Conservation (phyloP, 2,329 filamentous ascomycete genomes). For the Anthostomella pinea region DNA sequence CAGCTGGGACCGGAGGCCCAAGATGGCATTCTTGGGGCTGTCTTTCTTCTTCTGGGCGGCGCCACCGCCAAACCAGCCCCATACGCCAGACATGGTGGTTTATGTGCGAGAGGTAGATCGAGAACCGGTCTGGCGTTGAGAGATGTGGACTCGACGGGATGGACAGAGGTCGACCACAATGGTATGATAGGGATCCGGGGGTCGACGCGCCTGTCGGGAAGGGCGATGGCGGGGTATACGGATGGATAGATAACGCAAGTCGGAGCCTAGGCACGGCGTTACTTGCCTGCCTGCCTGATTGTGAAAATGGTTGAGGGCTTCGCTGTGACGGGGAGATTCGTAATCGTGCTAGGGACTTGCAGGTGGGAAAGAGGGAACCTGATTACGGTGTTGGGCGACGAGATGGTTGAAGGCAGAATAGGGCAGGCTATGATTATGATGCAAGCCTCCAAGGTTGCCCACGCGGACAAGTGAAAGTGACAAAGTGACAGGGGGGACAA, state of each 20-base stretch:
- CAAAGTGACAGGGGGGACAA: too few species aligned
- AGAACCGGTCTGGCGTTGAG: constrained; percentile 6
- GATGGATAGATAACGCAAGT: too few species aligned
- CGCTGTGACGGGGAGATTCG: neutral
- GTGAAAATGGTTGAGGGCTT: too few species aligned
- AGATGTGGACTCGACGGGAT: neutral
- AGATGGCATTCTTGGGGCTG: constrained; percentile 93
- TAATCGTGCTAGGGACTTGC: constrained; percentile 2
- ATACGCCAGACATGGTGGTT: constrained; percentile 61
- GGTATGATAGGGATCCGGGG: too few species aligned
- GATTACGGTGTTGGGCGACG: constrained; percentile 1
- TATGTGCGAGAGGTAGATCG: constrained; percentile 5
- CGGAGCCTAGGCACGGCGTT: too few species aligned
- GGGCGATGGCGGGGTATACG: too few species aligned
- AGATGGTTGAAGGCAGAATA: constrained; percentile 2
- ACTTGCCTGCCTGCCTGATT: too few species aligned
- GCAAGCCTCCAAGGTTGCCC: too few species aligned
- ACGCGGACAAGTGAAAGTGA: too few species aligned
- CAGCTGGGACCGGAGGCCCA: constrained; percentile 80
- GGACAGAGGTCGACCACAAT: constrained; percentile 3
- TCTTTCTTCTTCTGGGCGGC: constrained; percentile 85
- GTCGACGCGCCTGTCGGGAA: too few species aligned
- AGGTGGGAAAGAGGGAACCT: constrained; percentile 2
- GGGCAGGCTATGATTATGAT: too few species aligned
- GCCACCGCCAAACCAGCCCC: constrained; percentile 90